These are phyloP conservation scores for Cryptomeria japonica DNA, from an alignment of 75 land plant genomes.

Conservation along the genomic window DNA sequence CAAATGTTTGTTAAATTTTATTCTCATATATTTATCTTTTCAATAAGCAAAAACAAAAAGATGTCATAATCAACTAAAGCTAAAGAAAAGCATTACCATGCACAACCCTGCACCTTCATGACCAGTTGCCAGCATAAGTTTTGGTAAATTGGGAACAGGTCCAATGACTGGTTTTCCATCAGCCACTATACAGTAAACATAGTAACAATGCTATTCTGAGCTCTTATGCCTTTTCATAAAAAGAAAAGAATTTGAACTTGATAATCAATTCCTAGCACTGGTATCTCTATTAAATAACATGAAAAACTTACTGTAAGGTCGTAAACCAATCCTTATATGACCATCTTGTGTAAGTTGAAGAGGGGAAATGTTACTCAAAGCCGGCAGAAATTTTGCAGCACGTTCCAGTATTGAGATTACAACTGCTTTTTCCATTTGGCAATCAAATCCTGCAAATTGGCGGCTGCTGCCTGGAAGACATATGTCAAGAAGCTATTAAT, in stretches of 20 bases:
- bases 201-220: background rate
- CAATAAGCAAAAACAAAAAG: background rate
- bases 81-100: slow-evolving; percentile 61
- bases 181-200: slow-evolving; percentile 48
- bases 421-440: slow-evolving; percentile 46
- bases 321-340: slow-evolving; percentile 68
- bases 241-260: background rate
- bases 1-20: background rate
- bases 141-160: slow-evolving; percentile 66
- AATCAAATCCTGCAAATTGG: slow-evolving; percentile 76
- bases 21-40: background rate
- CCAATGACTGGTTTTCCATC: slow-evolving; percentile 91
- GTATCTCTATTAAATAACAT: background rate
- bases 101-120: slow-evolving; percentile 95
- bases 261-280: background rate
- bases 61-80: background rate
- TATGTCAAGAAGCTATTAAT: background rate
- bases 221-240: background rate
- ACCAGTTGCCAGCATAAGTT: slow-evolving; percentile 83
- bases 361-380: slow-evolving; percentile 30
- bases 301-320: slow-evolving; percentile 76
- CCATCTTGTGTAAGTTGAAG: slow-evolving; percentile 23
- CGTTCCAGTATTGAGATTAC: slow-evolving; percentile 60
- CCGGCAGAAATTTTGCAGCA: slow-evolving; percentile 75
- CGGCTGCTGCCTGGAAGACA: slow-evolving; percentile 84